Conservation (phyloP, 495 filamentous ascomycete genomes). For the Tuber melanosporum region DNA sequence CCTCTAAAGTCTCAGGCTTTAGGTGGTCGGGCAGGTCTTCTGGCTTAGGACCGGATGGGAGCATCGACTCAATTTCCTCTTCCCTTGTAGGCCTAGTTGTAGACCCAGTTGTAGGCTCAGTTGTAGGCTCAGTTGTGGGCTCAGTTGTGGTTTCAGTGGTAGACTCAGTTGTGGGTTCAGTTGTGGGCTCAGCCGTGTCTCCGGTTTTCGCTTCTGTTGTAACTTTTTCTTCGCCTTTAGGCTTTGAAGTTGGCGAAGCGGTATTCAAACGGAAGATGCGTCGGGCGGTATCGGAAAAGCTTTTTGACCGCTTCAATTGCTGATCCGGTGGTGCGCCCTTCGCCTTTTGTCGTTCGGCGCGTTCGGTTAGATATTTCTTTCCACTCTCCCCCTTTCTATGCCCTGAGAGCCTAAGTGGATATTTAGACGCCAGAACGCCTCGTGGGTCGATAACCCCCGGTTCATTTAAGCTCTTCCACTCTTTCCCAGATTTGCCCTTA, state of each 20-base stretch:
- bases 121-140: constrained; percentile 5
- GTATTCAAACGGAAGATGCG: constrained; percentile 9
- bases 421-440: constrained; percentile 29
- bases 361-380: constrained; percentile 22
- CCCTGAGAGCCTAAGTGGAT: constrained; percentile 18
- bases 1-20: constrained; percentile 22
- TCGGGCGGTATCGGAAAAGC: constrained; percentile 15
- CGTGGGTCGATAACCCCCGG: constrained; percentile 35
- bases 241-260: background rate
- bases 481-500: background rate
- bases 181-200: background rate
- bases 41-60: constrained; percentile 7
- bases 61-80: constrained; percentile 2
- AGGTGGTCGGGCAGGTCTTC: constrained; percentile 25
- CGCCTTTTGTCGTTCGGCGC: constrained; percentile 11
- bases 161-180: constrained; percentile 5
- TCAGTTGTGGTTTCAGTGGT: background rate
- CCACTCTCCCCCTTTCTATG: constrained; percentile 24
- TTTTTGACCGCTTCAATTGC: constrained; percentile 12
- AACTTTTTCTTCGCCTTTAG: background rate
- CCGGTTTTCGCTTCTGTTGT: background rate
- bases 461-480: constrained; percentile 33
- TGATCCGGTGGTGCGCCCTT: constrained; percentile 3
- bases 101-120: background rate
- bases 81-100: constrained; percentile 1